Conservation (phyloP, 2,329 filamentous ascomycete species). For the Fusarium guadeloupense region DNA sequence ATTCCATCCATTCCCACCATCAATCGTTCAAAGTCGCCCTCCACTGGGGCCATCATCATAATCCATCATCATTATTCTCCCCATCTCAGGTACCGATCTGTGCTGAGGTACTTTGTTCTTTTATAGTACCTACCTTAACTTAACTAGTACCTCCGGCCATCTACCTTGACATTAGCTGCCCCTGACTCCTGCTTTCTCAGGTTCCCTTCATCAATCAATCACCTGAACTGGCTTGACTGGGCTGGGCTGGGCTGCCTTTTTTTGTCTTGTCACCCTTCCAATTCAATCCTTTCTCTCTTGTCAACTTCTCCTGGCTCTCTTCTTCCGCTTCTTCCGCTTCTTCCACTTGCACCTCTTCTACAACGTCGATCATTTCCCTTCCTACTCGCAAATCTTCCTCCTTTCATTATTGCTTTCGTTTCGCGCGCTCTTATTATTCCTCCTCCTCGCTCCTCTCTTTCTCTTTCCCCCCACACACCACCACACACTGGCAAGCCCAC, state of each 20-base stretch:
- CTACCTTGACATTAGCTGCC: constrained; percentile 17
- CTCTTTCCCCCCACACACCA: background rate
- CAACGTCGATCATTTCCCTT: constrained; percentile 17
- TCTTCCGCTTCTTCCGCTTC: constrained; percentile 10
- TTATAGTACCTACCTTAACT: background rate
- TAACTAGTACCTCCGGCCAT: background rate
- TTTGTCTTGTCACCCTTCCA: background rate
- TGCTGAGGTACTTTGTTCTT: constrained; percentile 12
- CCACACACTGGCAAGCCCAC: constrained; percentile 32
- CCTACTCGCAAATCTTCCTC: constrained; percentile 1
- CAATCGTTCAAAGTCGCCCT: background rate
- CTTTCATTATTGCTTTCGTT: constrained; percentile 25
- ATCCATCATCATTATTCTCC: background rate
- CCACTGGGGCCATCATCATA: constrained; percentile 16
- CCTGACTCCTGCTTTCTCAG: constrained; percentile 32
- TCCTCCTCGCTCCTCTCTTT: constrained; percentile 10
- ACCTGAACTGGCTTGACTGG: background rate
- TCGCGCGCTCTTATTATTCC: constrained; percentile 18
- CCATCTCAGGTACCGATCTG: constrained; percentile 25
- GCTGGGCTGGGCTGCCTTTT: too few species aligned
- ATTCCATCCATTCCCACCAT: constrained; percentile 20
- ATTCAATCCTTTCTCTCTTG: background rate
- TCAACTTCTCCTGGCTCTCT: constrained; percentile 7
- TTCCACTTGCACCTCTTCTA: constrained; percentile 5
- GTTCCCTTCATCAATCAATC: background rate